Base-by-base conservation (phyloP, 352 stramenopile species). In the Discostella stelligera region DNA sequence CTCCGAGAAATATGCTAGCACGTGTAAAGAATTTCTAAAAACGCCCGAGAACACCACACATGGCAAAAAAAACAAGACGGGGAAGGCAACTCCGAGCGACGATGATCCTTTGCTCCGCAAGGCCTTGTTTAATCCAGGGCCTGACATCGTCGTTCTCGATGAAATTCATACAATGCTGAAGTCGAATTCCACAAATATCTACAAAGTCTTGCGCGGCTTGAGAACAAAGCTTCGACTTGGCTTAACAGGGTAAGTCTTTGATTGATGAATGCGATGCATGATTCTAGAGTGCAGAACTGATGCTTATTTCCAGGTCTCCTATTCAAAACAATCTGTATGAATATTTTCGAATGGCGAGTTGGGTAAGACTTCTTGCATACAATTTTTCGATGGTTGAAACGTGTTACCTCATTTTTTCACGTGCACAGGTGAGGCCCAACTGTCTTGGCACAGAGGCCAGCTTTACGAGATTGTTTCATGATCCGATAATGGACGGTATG, bases 291-390 rank as follows among this genome's bases (percentile, higher is more conserved):
- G 30, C 23, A 41, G 1, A 2, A 18, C 30, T 61, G 23, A 67
- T 23, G 25, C 5, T n/a, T 16, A 30, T 39, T 18, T 61, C n/a
- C 32, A 64, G 54, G 20, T 67, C 44, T 30, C 87, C 87, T 10
- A 82, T 94, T 20, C 84, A 93, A 64, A 94, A 94, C 62, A 94
- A 93, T 74, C 71, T 91, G 0, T 67, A 80, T 32, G 90, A 95
- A 77, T 92, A 89, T 60, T 92, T 79, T 63, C 54, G 70, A 7
- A 90, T 93, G 79, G 64, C 78, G 10, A 73, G 62, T 53, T 93
- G 84, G 77, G 68, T 44, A 44, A 44, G 37, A 44, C 27, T 3
- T 44, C 3, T 44, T 44, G 37, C 11, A 1, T 14, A 10, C 7
- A 44, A 44, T 44, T 3, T 44, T 44, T 14, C 11, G 7, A 44